phyloP scores from a whole-genome alignment of 768 basidiomycete genomes.

The Rhodosporidiobolus sp. region DNA sequence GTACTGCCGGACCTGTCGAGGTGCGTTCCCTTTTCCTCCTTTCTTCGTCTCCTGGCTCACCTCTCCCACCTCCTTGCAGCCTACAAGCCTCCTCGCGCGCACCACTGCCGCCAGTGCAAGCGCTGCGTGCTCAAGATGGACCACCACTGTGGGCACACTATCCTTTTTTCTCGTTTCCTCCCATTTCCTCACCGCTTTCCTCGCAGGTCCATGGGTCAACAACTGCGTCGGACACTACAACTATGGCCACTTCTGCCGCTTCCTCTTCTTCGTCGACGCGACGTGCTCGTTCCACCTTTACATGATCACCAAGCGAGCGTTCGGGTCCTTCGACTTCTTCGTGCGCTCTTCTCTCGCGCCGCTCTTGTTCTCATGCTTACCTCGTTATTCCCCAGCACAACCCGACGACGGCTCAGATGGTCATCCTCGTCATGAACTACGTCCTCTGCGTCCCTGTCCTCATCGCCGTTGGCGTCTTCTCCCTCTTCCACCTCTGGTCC shows the following conservation, averaged over 20 bases:
- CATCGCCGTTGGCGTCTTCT: slow-evolving; percentile 82
- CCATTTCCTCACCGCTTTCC: slow-evolving; percentile 1
- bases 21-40: slow-evolving; percentile 73
- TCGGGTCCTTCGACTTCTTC: slow-evolving; percentile 19
- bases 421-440: slow-evolving; percentile 86
- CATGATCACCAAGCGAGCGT: slow-evolving; percentile 63
- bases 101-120: slow-evolving; percentile 88
- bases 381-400: slow-evolving; percentile 57
- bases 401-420: slow-evolving; percentile 64
- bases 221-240: slow-evolving; percentile 94
- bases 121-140: slow-evolving; percentile 86
- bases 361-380: neutral
- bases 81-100: slow-evolving; percentile 54
- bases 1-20: slow-evolving; percentile 80
- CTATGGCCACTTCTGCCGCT: slow-evolving; percentile 73
- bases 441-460: slow-evolving; percentile 79
- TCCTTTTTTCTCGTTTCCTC: slow-evolving; percentile 36
- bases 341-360: neutral
- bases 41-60: neutral
- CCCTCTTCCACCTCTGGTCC: slow-evolving; percentile 80
- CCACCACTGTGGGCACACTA: slow-evolving; percentile 48
- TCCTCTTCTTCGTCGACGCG: slow-evolving; percentile 87
- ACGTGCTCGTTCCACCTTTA: slow-evolving; percentile 78
- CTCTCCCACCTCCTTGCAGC: slow-evolving; percentile 5
- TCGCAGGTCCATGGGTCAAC: slow-evolving; percentile 63